These are phyloP conservation scores for Bifiguratus adelaidae DNA, from an alignment of 192 early-diverging fungal genomes.

Conservation along the genomic window DNA sequence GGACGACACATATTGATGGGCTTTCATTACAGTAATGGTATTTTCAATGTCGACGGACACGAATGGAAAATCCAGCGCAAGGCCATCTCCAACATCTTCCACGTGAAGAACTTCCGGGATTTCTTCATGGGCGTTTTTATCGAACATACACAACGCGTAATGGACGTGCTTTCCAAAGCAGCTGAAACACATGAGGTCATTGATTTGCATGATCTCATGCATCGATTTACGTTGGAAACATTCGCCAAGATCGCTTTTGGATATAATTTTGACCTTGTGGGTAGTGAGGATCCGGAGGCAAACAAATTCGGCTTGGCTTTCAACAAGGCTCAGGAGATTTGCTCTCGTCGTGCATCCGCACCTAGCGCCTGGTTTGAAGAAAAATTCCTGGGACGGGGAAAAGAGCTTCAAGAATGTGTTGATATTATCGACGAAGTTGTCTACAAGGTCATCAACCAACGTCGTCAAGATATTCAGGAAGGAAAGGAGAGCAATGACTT, in stretches of 20 bases:
- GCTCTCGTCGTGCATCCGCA: not conserved
- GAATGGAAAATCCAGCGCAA: conserved; percentile 30
- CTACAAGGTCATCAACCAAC: not conserved
- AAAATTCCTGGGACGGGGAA: not conserved
- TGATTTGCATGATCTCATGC: conserved; percentile 34
- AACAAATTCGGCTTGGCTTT: not conserved
- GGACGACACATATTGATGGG: not conserved
- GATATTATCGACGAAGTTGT: not conserved
- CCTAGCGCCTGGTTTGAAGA: not conserved
- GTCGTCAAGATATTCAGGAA: not conserved
- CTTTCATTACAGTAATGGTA: not conserved
- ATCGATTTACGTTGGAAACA: conserved; percentile 26
- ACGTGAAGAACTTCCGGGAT: conserved; percentile 26
- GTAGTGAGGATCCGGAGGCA: not conserved
- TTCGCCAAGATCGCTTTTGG: conserved; percentile 15
- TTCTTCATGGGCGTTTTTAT: not conserved
- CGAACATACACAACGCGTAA: not conserved
- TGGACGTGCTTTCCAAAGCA: conserved; percentile 1
- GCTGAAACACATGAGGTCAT: conserved; percentile 14
- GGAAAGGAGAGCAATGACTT: not conserved
- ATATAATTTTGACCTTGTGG: not conserved
- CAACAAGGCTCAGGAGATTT: not conserved
- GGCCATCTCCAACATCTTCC: conserved; percentile 24
- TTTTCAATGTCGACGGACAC: conserved; percentile 5
- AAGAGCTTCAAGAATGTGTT: not conserved